A percentile compares a stretch with the other conserved stretches of the same genome.
phyloP scores from a whole-genome alignment of 495 filamentous ascomycete species.

The Penicillium maclennaniae region DNA sequence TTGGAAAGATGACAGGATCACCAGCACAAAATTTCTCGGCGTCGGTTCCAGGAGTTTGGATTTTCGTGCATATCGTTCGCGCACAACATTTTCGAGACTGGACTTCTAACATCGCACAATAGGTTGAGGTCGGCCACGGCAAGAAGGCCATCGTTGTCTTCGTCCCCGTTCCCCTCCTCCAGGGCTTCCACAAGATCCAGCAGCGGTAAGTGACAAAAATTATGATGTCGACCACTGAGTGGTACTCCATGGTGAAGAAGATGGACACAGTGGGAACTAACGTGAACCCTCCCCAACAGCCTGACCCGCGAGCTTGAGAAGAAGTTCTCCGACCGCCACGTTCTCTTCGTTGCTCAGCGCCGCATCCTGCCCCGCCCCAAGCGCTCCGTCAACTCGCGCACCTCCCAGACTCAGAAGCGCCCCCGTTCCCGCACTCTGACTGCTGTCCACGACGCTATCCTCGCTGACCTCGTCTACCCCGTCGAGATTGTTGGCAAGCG shows the following conservation, averaged over 20 bases:
- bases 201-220: constrained; percentile 69
- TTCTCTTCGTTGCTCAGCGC: constrained; percentile 96
- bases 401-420: constrained; percentile 94
- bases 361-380: constrained; percentile 97
- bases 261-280: constrained; percentile 7
- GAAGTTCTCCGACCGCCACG: constrained; percentile 99
- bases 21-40: constrained; percentile 13
- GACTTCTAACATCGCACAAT: constrained; percentile 33
- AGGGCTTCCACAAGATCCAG: constrained; percentile 96
- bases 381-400: constrained; percentile 90
- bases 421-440: constrained; percentile 95
- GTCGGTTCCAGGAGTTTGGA: constrained; percentile 11
- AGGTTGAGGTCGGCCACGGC: constrained; percentile 99
- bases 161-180: constrained; percentile 95
- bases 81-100: constrained; percentile 5
- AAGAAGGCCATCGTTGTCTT: constrained; percentile 99
- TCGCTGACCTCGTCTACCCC: constrained; percentile 94
- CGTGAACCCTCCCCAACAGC: constrained; percentile 43
- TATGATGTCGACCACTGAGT: constrained; percentile 2
- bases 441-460: constrained; percentile 95
- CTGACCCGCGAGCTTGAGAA: constrained; percentile 99
- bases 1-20: neutral
- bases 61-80: constrained; percentile 13
- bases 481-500: constrained; percentile 99
- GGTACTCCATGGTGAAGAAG: neutral